phyloP scores from a whole-genome alignment of 768 basidiomycete genomes.

The Tylopilus balloui region DNA sequence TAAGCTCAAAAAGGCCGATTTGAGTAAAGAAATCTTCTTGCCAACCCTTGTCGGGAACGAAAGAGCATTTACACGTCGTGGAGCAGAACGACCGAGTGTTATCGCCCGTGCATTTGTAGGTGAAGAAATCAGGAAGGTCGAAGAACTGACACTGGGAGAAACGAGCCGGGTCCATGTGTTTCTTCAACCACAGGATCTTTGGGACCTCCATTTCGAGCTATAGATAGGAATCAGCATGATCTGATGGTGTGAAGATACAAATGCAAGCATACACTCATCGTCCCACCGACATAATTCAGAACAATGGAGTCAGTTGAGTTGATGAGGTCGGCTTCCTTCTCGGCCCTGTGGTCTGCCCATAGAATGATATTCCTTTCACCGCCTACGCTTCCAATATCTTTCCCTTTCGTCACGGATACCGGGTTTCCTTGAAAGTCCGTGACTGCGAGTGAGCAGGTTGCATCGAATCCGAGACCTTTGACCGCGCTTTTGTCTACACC shows the following conservation, averaged over 20 bases:
- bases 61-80: constrained; percentile 94
- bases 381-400: constrained; percentile 47
- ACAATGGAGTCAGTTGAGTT: constrained; percentile 81
- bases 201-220: constrained; percentile 99
- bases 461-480: constrained; percentile 91
- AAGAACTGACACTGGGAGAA: constrained; percentile 81
- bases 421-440: constrained; percentile 69
- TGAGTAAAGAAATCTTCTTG: constrained; percentile 78
- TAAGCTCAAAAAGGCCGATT: constrained; percentile 76
- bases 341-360: constrained; percentile 97
- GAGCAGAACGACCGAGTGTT: constrained; percentile 85
- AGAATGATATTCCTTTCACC: constrained; percentile 86
- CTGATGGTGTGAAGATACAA: neutral
- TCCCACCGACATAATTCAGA: constrained; percentile 92
- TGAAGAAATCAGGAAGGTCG: constrained; percentile 94
- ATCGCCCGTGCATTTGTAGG: constrained; percentile 79
- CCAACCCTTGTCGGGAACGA: constrained; percentile 86
- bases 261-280: constrained; percentile 71
- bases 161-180: constrained; percentile 65
- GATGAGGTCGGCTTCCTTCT: constrained; percentile 86
- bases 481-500: constrained; percentile 55
- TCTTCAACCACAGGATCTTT: constrained; percentile 95
- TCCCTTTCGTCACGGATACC: constrained; percentile 67
- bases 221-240: constrained; percentile 5
- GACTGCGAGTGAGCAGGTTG: constrained; percentile 94